Base-by-base conservation (phyloP, 2,329 filamentous ascomycete genomes). In the Claviceps sp. region DNA sequence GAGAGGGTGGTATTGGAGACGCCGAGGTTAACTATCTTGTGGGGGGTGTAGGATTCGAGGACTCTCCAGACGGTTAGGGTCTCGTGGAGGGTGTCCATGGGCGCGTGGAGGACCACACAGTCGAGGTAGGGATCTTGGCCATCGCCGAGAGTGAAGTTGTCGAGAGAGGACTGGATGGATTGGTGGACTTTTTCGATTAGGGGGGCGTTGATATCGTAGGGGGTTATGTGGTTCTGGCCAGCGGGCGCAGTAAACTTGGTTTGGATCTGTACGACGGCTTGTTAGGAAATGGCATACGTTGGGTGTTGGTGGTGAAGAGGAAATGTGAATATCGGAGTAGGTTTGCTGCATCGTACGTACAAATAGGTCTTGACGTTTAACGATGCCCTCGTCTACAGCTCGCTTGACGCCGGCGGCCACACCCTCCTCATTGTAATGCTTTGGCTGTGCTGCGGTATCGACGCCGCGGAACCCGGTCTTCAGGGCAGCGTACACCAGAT, bases 371-470 rank as follows among this genome's bases (percentile, higher is more conserved):
- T 74, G 59, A 4, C 72, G 66, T 23, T 58, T 73, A 46, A 86
- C 68, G n/a, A 78, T 65, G 1, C 79, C 79, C 36, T 82, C 75
- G 6, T 66, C 59, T 49, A 87, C 75, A 38, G 82, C 81, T 51
- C 73, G 71, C 53, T 77, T 72, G 47, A 93, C 72, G 2, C 82
- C 87, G 26, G 78, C 73, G 2, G 81, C 86, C 1, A 88, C 84
- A 6, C 85, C 72, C 50, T 76, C 69, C 65, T 94, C 88, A 57
- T 82, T 76, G 64, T 93, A 93, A 67, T 91, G 86, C 54, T 78
- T 79, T 2, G 86, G 86, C 65, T 89, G 85, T 16, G 83, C 85
- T 9, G 86, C 86, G 0, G 87, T 91, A 62, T 93, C 87, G 54
- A 93, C 69, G 46, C 73, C 85, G 36, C 80, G 75, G 59, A 91